Percentiles rank a stretch among this genome's conserved stretches.
Evolutionary conservation across 495 filamentous ascomycete species (phyloP).

Genomic region (Tuber magnatum): DNA sequence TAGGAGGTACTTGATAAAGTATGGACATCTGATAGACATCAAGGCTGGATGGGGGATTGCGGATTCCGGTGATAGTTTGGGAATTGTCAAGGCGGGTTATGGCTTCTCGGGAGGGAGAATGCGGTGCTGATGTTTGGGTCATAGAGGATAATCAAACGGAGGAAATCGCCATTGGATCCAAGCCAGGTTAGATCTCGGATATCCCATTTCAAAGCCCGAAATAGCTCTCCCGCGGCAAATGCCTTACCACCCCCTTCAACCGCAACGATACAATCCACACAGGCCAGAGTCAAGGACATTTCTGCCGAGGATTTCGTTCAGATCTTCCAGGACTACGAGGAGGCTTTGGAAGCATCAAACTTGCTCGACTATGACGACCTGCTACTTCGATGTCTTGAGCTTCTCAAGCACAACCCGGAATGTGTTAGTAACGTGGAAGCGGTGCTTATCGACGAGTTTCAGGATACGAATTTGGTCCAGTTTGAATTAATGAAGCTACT

Average conservation of each 20-base stretch:
- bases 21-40: conserved; percentile 80
- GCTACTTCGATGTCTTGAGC: conserved; percentile 71
- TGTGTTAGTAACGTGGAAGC: conserved; percentile 87
- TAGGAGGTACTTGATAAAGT: conserved; percentile 72
- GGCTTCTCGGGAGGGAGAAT: conserved; percentile 2
- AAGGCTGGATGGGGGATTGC: conserved; percentile 85
- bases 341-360: conserved; percentile 64
- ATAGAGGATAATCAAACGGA: conserved; percentile 71
- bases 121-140: neutral
- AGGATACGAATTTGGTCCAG: conserved; percentile 93
- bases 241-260: conserved; percentile 12
- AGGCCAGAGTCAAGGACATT: conserved; percentile 47
- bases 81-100: conserved; percentile 41
- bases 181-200: conserved; percentile 64
- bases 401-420: conserved; percentile 67
- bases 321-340: conserved; percentile 74
- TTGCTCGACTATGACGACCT: conserved; percentile 95
- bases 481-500: conserved; percentile 92
- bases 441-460: conserved; percentile 94
- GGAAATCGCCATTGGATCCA: conserved; percentile 54
- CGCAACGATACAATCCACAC: conserved; percentile 38
- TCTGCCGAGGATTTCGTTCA: conserved; percentile 67
- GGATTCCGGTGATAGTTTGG: conserved; percentile 66
- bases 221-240: conserved; percentile 29
- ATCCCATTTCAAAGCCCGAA: conserved; percentile 73